Conservation (phyloP, 2,329 filamentous ascomycete genomes). For the Ophiocordyceps camponoti-floridani region DNA sequence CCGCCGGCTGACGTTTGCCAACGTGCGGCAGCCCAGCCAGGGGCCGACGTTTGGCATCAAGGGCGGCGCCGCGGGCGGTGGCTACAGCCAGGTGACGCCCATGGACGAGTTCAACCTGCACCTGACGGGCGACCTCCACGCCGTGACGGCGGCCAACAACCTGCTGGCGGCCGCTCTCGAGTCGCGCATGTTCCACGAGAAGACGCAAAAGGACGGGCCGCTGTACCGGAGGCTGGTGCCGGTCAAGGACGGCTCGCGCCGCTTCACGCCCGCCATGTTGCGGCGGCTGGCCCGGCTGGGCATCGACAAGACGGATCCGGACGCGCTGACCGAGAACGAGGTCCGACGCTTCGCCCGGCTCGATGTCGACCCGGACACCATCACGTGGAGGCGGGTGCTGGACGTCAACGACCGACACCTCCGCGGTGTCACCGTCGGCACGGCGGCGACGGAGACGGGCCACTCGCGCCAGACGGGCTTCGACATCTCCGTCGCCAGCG, state of each 20-base stretch:
- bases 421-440: constrained; percentile 74
- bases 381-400: constrained; percentile 89
- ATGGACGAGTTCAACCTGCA: constrained; percentile 99
- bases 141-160: constrained; percentile 94
- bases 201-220: constrained; percentile 77
- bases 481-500: constrained; percentile 92
- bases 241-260: constrained; percentile 71
- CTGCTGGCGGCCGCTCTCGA: constrained; percentile 90
- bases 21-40: constrained; percentile 91
- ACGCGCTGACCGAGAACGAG: constrained; percentile 81
- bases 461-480: constrained; percentile 80
- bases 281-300: constrained; percentile 87
- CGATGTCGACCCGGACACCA: constrained; percentile 91
- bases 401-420: constrained; percentile 96
- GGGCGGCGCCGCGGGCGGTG: constrained; percentile 88
- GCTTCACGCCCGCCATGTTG: constrained; percentile 83
- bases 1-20: constrained; percentile 78
- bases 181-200: constrained; percentile 95
- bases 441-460: constrained; percentile 79
- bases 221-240: constrained; percentile 82
- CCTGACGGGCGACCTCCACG: constrained; percentile 93
- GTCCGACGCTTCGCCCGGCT: constrained; percentile 76
- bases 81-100: constrained; percentile 96
- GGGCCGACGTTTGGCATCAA: constrained; percentile 98
- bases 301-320: constrained; percentile 84